These are phyloP conservation scores for Shiraia bambusicola DNA, from an alignment of 2,329 filamentous ascomycete genomes.

Conservation along the genomic window DNA sequence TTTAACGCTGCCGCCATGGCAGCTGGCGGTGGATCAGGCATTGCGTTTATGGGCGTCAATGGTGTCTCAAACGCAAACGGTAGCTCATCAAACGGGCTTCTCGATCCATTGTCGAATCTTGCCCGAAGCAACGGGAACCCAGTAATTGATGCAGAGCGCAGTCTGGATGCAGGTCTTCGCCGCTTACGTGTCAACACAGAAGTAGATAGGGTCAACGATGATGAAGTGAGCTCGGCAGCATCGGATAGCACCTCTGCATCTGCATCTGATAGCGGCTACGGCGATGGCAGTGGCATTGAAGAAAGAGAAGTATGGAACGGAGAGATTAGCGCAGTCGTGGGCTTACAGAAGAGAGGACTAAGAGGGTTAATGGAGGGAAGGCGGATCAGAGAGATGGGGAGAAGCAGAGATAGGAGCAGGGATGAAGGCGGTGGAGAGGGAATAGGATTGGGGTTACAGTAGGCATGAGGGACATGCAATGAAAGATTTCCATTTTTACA, in stretches of 20 bases:
- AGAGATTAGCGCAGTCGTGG: constrained; percentile 85
- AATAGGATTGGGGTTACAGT: constrained; percentile 32
- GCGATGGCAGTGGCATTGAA: constrained; percentile 38
- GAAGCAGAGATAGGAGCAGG: constrained; percentile 33
- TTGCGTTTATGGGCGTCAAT: constrained; percentile 58
- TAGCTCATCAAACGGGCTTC: constrained; percentile 23
- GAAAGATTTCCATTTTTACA: constrained; percentile 8
- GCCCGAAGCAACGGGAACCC: constrained; percentile 6
- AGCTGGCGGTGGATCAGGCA: constrained; percentile 84
- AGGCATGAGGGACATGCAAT: constrained; percentile 9
- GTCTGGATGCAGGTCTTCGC: constrained; percentile 38
- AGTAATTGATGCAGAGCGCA: constrained; percentile 23
- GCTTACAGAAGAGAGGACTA: constrained; percentile 88
- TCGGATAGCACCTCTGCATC: constrained; percentile 33
- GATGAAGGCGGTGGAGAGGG: constrained; percentile 33
- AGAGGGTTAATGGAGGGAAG: constrained; percentile 93
- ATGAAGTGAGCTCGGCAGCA: constrained; percentile 40
- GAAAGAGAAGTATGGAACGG: constrained; percentile 74
- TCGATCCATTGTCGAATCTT: constrained; percentile 4
- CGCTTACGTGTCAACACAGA: constrained; percentile 55
- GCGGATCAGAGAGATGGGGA: constrained; percentile 73
- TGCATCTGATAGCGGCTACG: constrained; percentile 37
- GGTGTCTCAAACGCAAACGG: constrained; percentile 30
- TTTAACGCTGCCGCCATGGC: constrained; percentile 99
- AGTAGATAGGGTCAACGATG: constrained; percentile 38